phyloP scores from a whole-genome alignment of 2,329 filamentous ascomycete genomes.

The Gyromitra esculenta region DNA sequence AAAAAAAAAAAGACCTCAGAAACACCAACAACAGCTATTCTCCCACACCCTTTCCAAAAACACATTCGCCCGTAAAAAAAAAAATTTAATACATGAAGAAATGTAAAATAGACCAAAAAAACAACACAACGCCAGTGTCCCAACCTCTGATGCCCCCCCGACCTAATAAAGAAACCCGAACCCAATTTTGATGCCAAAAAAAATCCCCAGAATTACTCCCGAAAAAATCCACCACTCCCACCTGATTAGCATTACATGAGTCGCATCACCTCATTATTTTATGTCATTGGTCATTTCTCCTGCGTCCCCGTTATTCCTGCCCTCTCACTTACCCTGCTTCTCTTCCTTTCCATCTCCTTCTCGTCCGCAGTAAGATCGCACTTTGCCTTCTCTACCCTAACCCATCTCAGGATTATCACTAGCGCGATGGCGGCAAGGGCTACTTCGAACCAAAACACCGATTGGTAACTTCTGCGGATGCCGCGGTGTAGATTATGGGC shows the following conservation, averaged over 20 bases:
- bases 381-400: constrained; percentile 67
- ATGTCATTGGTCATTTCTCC: constrained; percentile 1
- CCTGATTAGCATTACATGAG: constrained; percentile 33
- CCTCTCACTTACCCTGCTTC: constrained; percentile 17
- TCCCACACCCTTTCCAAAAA: not conserved
- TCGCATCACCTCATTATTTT: not conserved
- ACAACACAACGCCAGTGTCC: constrained; percentile 41
- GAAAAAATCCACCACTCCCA: constrained; percentile 22
- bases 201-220: constrained; percentile 27
- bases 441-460: constrained; percentile 74
- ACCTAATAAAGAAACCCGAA: constrained; percentile 32
- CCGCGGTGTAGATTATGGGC: constrained; percentile 65
- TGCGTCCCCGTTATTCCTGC: constrained; percentile 1
- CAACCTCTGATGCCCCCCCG: constrained; percentile 25
- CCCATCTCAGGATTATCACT: constrained; percentile 66
- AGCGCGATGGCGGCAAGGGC: constrained; percentile 67
- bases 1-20: not conserved
- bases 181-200: constrained; percentile 28
- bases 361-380: constrained; percentile 70
- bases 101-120: constrained; percentile 2
- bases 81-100: constrained; percentile 20
- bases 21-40: constrained; percentile 13
- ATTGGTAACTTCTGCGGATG: constrained; percentile 68
- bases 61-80: constrained; percentile 29
- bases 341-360: constrained; percentile 59